A percentile compares a stretch with the other conserved stretches of the same genome.
These are phyloP conservation scores for Dacryopinax primogenitus DNA, from an alignment of 768 basidiomycete species.

Conservation along the genomic window DNA sequence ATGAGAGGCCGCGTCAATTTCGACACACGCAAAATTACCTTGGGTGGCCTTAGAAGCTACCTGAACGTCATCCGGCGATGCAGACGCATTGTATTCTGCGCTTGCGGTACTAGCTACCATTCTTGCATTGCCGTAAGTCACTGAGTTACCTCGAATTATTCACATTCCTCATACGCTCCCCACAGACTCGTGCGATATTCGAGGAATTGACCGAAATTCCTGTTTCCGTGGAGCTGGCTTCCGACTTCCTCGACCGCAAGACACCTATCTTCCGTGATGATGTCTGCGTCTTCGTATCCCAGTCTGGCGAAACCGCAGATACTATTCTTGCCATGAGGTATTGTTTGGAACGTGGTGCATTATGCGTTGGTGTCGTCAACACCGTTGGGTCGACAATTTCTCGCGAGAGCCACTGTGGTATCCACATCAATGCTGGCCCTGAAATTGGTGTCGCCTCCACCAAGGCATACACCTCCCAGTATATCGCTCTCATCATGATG, in stretches of 20 bases:
- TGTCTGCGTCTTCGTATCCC: conserved; percentile 88
- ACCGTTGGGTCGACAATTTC: conserved; percentile 96
- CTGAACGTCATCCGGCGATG: conserved; percentile 91
- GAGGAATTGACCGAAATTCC: conserved; percentile 99
- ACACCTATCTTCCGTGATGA: conserved; percentile 99
- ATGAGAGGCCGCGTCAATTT: conserved; percentile 99
- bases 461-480: conserved; percentile 98
- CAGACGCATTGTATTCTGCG: conserved; percentile 87
- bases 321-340: conserved; percentile 93
- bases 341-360: conserved; percentile 90
- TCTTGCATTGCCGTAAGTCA: conserved; percentile 63
- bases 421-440: conserved; percentile 97
- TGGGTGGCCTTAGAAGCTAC: conserved; percentile 91
- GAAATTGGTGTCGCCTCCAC: conserved; percentile 99
- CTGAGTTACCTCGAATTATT: not conserved
- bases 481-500: conserved; percentile 95
- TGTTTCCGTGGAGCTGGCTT: conserved; percentile 90
- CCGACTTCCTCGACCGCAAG: conserved; percentile 96
- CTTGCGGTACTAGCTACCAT: conserved; percentile 98
- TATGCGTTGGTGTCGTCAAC: conserved; percentile 96
- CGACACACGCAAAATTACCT: conserved; percentile 76
- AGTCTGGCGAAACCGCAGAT: conserved; percentile 98
- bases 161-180: not conserved
- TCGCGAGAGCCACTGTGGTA: conserved; percentile 96
- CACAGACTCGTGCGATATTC: conserved; percentile 78